Evolutionary conservation across 202 grass and related monocot species (phyloP).

Genomic region (Setaria viridis): DNA sequence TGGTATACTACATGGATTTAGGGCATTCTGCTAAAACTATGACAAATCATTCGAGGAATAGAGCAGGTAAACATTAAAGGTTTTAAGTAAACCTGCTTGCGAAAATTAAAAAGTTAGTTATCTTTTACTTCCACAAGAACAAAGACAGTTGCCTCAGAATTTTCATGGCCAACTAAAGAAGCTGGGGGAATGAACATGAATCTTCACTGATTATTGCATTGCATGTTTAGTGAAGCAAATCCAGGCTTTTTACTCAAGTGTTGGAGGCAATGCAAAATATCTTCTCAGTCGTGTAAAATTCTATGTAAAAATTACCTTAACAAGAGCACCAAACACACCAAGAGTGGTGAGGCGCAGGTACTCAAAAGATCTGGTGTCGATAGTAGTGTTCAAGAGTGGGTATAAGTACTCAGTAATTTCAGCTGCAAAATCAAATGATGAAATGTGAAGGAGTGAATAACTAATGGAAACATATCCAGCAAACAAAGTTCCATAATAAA

Average conservation of each 20-base stretch:
- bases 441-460: slow-evolving; percentile 9
- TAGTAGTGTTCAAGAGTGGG: slow-evolving; percentile 68
- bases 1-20: neutral
- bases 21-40: neutral
- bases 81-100: neutral
- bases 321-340: slow-evolving; percentile 83
- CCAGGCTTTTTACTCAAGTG: neutral
- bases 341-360: slow-evolving; percentile 75
- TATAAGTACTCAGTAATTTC: slow-evolving; percentile 60
- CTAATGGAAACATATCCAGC: neutral
- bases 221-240: slow-evolving; percentile 16
- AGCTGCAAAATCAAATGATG: slow-evolving; percentile 61
- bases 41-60: slow-evolving; percentile 10
- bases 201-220: neutral
- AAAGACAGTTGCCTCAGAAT: neutral
- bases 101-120: neutral
- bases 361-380: slow-evolving; percentile 68
- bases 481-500: slow-evolving; percentile 20
- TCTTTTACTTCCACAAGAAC: neutral
- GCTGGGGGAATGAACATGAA: neutral
- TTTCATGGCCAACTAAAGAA: slow-evolving; percentile 24
- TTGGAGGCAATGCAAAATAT: slow-evolving; percentile 9
- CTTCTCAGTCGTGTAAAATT: neutral
- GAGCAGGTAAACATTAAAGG: neutral
- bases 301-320: slow-evolving; percentile 67